Base-by-base conservation (phyloP, 805 yeast genomes). In the Groenewaldozyma salmanticensis region DNA sequence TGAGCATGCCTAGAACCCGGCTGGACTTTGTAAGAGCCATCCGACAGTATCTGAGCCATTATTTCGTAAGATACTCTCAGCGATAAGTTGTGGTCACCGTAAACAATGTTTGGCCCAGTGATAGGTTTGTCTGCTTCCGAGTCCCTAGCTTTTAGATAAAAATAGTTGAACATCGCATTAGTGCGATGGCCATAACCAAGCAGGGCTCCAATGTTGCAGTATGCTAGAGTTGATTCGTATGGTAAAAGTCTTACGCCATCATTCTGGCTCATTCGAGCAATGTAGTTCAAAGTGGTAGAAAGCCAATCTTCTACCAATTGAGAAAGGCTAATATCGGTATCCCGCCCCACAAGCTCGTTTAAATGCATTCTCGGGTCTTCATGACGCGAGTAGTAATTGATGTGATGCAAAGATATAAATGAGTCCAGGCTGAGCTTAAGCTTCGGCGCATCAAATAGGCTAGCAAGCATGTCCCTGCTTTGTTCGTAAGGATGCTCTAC, bases 1-100 rank as follows among this genome's bases (percentile, higher is more conserved):
- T 84, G 94, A 9, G 88, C 79, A 3, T 81, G 69, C 29, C 29
- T 7, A 9, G 29, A 24, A 9, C 29, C 29, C 7, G 29, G 29
- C 29, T 9, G 11, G 11, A 9, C 29, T 9, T 9, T 24, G 13
- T 24, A 24, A 9, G 29, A 9, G 13, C 11, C 13, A 13, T 24
- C 29, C 7, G 29, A 9, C 11, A 24, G 27, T 38, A 42, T 46
- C 18, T 33, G 20, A 9, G 35, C n/a, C 18, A 47, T 40, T 11
- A 46, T 42, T 19, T 31, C 38, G 37, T 33, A 39, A 5, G 46
- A 27, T 19, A 45, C 21, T 13, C 31, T 15, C 13, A 34, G 15
- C n/a, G 45, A 32, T 11, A 42, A 20, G 13, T 24, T 13, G 29
- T 9, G 13, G 13, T 13, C 13, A 24, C 29, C 29, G 13, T 9